Base-by-base conservation (phyloP, 768 basidiomycete species). In the Xanthoconium stramineum region DNA sequence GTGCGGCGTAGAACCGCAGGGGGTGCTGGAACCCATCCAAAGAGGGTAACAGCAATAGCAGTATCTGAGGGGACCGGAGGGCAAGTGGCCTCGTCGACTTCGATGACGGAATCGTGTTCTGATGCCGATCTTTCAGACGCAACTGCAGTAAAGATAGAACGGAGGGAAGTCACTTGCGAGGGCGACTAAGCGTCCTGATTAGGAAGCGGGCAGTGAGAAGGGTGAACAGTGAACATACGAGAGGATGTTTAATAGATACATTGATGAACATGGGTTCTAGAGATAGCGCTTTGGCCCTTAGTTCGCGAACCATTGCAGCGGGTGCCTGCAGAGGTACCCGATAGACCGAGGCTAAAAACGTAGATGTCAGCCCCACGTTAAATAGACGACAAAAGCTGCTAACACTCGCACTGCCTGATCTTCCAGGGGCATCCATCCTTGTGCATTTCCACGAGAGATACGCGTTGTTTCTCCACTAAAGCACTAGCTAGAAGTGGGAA, bases 401-500 rank as follows among this genome's bases (percentile, higher is more conserved):
- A 64, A 93, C 91, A 74, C 69, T 91, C 88, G 61, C 91, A 92
- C 67, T 93, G 91, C 53, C 83, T 80, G 48, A 79, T 75, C 68
- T 82, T 89, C 91, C 91, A 94, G 3, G 91, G 91, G 65, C 91
- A 94, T 0, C 88, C 88, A 44, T 83, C 78, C 69, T 91, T 91
- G 67, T 94, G 91, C 65, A 80, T 79, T 5, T 82, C 80, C 1
- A 91, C 81, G 6, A 94, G 72, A 42, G 82, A 81, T 5, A 64
- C 58, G 14, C 80, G 80, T 67, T 93, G 91, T 62, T 86, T 91
- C 68, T 90, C 89, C 37, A 91, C 74, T 57, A 93, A 74, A 14
- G 83, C 69, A 65, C 82, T 84, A 39, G 86, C 91, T 89, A 62
- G 14, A 63, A 12, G 20, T 48, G 53, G 52, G 32, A 28, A 46